Conservation (phyloP, 2,329 filamentous ascomycete genomes). For the Pseudogymnoascus sp. region DNA sequence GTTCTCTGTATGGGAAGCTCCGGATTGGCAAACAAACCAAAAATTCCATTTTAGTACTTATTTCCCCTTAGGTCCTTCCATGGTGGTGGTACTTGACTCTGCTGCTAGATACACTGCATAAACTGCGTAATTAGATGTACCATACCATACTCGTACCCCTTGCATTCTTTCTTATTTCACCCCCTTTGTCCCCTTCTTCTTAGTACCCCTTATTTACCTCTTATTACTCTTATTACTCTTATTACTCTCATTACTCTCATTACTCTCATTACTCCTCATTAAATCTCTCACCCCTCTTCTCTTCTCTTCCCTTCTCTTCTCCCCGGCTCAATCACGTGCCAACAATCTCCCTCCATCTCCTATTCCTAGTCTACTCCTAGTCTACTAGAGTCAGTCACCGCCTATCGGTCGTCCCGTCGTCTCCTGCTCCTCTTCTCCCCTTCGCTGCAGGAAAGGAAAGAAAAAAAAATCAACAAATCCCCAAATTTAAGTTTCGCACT, state of each 20-base stretch:
- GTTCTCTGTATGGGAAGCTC: neutral
- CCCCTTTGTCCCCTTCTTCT: neutral
- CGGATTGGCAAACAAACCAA: neutral
- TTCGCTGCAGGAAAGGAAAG: neutral
- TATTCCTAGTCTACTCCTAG: neutral
- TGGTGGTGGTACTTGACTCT: neutral
- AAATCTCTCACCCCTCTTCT: neutral
- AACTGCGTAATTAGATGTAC: neutral
- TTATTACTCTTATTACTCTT: no score
- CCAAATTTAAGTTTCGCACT: constrained; percentile 7
- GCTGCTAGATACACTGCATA: neutral
- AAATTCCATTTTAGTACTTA: neutral
- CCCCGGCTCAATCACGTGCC: neutral
- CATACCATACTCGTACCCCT: no score
- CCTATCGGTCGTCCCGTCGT: neutral
- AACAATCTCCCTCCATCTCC: neutral
- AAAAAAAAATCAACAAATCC: neutral
- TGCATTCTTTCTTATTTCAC: no score
- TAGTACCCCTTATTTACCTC: no score
- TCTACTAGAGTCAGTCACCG: no score
- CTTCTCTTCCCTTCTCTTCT: neutral
- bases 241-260: neutral
- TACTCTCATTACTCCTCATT: neutral
- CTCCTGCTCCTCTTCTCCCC: neutral
- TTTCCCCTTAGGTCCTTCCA: no score